A percentile compares a stretch with the other conserved stretches of the same genome.
Evolutionary conservation across 805 yeast species (phyloP).

Genomic region (Groenewaldozyma salmanticensis): DNA sequence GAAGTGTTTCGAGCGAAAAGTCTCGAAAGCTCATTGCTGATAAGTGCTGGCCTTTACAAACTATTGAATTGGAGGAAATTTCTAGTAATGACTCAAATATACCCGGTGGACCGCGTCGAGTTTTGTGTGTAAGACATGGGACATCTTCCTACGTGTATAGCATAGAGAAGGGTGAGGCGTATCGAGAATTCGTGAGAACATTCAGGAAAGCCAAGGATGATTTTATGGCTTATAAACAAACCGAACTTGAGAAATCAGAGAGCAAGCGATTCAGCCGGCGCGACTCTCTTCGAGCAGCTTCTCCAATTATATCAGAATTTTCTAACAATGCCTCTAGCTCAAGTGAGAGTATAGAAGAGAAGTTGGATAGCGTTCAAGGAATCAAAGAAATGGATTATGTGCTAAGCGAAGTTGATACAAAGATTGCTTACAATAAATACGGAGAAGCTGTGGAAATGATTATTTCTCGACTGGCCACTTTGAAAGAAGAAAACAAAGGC

Average conservation of each 20-base stretch:
- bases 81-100: conserved; percentile 8
- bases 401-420: conserved; percentile 61
- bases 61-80: conserved; percentile 40
- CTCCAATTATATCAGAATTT: not conserved
- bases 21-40: conserved; percentile 48
- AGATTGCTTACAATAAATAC: conserved; percentile 51
- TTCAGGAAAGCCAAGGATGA: conserved; percentile 13
- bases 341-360: not conserved
- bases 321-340: not conserved
- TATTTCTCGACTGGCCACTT: not conserved
- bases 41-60: conserved; percentile 69
- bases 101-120: conserved; percentile 21
- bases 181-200: conserved; percentile 11
- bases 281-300: not conserved
- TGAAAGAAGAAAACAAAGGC: not conserved
- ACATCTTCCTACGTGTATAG: conserved; percentile 37
- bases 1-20: conserved; percentile 11
- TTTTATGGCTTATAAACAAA: conserved; percentile 5
- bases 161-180: conserved; percentile 15
- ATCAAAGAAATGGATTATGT: conserved; percentile 48
- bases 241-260: not conserved
- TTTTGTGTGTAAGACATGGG: conserved; percentile 38
- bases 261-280: not conserved
- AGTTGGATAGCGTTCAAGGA: conserved; percentile 20
- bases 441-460: conserved; percentile 32